These are phyloP conservation scores for Alternaria arborescens DNA, from an alignment of 2,329 filamentous ascomycete genomes.

Conservation along the genomic window DNA sequence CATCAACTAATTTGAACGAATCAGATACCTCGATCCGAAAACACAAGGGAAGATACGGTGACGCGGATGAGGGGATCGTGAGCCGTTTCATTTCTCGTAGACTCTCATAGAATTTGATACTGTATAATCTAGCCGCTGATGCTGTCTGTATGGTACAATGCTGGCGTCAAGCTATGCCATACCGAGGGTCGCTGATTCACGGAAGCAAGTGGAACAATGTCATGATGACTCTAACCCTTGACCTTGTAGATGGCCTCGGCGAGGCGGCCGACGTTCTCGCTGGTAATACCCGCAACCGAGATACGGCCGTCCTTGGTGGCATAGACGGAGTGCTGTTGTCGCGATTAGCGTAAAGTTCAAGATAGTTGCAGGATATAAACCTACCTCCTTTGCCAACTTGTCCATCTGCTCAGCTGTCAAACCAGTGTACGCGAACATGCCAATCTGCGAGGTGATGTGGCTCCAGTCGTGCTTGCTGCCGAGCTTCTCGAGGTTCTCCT, in stretches of 20 bases:
- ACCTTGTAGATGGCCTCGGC: slow-evolving; percentile 87
- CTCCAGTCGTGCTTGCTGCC: slow-evolving; percentile 98
- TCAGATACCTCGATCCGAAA: slow-evolving; percentile 1
- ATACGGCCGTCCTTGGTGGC: slow-evolving; percentile 93
- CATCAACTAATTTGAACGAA: neutral
- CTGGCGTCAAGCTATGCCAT: slow-evolving; percentile 17
- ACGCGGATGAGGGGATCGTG: slow-evolving; percentile 4
- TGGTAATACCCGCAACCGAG: slow-evolving; percentile 84
- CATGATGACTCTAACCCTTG: slow-evolving; percentile 62
- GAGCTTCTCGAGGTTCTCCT: slow-evolving; percentile 92
- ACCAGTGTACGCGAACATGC: slow-evolving; percentile 99
- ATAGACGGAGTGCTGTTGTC: slow-evolving; percentile 82
- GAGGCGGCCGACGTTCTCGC: slow-evolving; percentile 78
- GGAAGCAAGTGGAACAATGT: slow-evolving; percentile 17
- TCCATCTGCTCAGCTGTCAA: slow-evolving; percentile 92
- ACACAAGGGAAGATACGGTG: neutral
- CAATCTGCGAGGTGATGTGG: slow-evolving; percentile 95
- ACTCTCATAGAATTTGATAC: slow-evolving; percentile 16
- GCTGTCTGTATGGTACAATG: slow-evolving; percentile 22
- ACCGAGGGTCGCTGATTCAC: slow-evolving; percentile 15
- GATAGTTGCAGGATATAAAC: slow-evolving; percentile 25
- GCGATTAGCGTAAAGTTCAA: slow-evolving; percentile 20
- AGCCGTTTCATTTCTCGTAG: slow-evolving; percentile 18
- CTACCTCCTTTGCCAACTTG: slow-evolving; percentile 81
- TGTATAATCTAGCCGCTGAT: slow-evolving; percentile 24